Base-by-base conservation (phyloP, 495 filamentous ascomycete genomes). In the Hypoxylon cercidicola region DNA sequence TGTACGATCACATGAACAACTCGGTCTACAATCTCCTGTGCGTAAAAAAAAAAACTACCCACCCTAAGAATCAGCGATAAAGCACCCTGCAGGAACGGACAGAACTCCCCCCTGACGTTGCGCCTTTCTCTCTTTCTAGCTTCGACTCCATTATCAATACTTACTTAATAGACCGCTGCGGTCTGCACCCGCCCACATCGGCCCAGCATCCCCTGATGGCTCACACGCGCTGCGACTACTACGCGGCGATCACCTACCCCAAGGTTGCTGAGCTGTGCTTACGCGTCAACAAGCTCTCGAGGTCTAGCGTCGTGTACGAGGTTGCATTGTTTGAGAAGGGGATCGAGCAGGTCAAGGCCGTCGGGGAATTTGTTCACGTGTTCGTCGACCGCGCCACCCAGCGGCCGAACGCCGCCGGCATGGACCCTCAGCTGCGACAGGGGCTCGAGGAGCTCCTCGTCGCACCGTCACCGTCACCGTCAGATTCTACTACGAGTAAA, bases 291-390 rank as follows among this genome's bases (percentile, higher is more conserved):
- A 91, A 88, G 71, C 80, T 99, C 4, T 91, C 93, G 1, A 90
- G 86, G 64, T 93, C 90, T 15, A 96, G 92, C 68, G 93, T 95
- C n/a, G 90, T 88, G 7, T 99, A 97, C 73, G 94, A 99, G 69
- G 84, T 96, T 32, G 94, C 89, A 3, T 84, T 99, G 11, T 97
- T 97, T 65, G 89, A 91, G 69, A 81, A 84, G 58, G 92, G 86
- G 0, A 77, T 88, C 34, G 87, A 91, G n/a, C 78, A 83, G 28
- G 91, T 93, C 2, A 91, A 89, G 73, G 90, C 92, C 52, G 92
- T 97, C 3, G 95, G 94, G 0, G 89, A 88, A 55, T 93, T 95
- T 72, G 85, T 89, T 8, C 94, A 97, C 77, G 94, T 97, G 10
- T 97, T 93, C 78, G 91, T 96, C 11, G 84, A 91, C 54, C 84